Percentiles rank a stretch among this genome's conserved stretches.
These are phyloP conservation scores for Xylaria sp. DNA, from an alignment of 2,329 filamentous ascomycete genomes.

Conservation along the genomic window DNA sequence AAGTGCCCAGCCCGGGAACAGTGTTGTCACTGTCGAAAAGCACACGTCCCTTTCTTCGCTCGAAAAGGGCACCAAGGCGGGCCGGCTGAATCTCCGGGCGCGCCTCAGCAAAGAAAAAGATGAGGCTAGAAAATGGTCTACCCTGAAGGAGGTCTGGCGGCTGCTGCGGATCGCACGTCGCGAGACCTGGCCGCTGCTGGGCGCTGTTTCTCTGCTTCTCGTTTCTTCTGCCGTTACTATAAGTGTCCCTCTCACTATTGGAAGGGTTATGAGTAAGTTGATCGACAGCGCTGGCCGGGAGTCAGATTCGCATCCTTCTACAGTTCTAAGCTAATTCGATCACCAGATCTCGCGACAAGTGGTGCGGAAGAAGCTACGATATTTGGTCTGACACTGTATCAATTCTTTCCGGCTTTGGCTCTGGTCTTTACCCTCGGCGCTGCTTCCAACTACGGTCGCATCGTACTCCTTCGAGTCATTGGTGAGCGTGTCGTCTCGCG, in stretches of 20 bases:
- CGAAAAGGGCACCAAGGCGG: conserved; percentile 86
- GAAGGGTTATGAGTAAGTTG: conserved; percentile 75
- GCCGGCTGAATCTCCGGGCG: conserved; percentile 88
- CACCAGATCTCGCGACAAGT: conserved; percentile 80
- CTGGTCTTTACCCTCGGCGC: conserved; percentile 84
- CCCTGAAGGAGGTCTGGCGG: conserved; percentile 81
- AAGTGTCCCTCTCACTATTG: conserved; percentile 96
- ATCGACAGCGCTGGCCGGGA: neutral
- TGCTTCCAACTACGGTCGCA: conserved; percentile 90
- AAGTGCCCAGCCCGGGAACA: neutral
- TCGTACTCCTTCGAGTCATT: conserved; percentile 91
- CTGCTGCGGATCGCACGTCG: conserved; percentile 89
- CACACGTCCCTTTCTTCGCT: conserved; percentile 74
- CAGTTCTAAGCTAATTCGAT: conserved; percentile 24
- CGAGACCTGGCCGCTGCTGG: conserved; percentile 78
- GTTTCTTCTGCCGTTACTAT: conserved; percentile 93
- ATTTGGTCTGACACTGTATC: conserved; percentile 84
- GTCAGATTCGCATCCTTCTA: neutral
- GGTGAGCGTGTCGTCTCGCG: conserved; percentile 94
- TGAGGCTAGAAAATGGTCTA: conserved; percentile 64
- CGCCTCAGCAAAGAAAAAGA: conserved; percentile 86
- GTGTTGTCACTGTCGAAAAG: conserved; percentile 57
- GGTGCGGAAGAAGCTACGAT: conserved; percentile 72
- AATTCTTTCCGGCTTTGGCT: conserved; percentile 87
- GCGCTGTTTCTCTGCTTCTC: conserved; percentile 86